These are phyloP conservation scores for Colletotrichum camelliae DNA, from an alignment of 2,329 filamentous ascomycete species.

Conservation along the genomic window DNA sequence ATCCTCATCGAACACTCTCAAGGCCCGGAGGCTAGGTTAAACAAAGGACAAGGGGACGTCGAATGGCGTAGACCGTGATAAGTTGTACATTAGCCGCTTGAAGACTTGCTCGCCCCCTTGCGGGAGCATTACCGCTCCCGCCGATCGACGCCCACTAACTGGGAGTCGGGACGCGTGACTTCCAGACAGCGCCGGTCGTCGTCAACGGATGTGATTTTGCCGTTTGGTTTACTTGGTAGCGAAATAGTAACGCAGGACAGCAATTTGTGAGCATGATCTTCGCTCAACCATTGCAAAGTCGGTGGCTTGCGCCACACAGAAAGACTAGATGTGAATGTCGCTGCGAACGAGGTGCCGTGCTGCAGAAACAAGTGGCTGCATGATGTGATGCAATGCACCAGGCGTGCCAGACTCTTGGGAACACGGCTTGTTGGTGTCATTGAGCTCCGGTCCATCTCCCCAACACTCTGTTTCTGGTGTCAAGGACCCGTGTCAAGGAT, in stretches of 20 bases:
- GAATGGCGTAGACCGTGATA: neutral
- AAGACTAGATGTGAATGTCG: neutral
- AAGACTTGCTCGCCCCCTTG: neutral
- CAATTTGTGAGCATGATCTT: neutral
- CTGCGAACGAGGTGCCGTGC: neutral
- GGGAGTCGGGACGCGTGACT: neutral
- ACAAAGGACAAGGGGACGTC: neutral
- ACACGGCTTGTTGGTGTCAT: neutral
- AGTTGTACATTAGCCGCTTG: neutral
- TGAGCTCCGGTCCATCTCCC: neutral
- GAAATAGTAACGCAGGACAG: neutral
- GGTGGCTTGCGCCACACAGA: neutral
- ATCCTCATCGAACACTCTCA: neutral
- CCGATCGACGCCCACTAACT: neutral
- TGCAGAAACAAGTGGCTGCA: neutral
- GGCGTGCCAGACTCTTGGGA: neutral
- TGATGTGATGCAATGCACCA: neutral
- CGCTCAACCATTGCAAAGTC: neutral
- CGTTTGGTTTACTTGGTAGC: neutral
- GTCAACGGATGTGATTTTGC: neutral
- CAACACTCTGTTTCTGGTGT: neutral
- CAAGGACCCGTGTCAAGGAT: neutral
- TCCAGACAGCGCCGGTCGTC: neutral
- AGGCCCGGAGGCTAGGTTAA: neutral
- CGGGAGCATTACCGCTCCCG: neutral